Evolutionary conservation across 768 basidiomycete genomes (phyloP), one percentile per base, ranked within the genome.

Genomic region (Russula brevipes): DNA sequence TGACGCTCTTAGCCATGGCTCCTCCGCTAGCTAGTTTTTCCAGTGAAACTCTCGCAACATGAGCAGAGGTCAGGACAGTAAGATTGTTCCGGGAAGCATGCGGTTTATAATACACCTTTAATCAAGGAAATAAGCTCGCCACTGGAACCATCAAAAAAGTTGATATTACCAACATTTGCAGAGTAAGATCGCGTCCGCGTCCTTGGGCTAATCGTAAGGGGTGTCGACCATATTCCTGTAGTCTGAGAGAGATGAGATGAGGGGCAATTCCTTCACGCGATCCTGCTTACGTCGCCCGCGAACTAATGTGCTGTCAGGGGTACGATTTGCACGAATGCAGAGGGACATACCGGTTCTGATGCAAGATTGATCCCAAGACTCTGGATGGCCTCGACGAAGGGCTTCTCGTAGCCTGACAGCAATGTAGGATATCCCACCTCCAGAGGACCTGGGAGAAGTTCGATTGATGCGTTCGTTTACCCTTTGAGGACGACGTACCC

Each of bases 81-180:
- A 72, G 51, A 53, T 72, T 72, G 30, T 24, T 45, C 30, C 69
- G 64, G 6, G 61, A 58, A 12, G 63, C 51, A 47, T 69, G 66
- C 8, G 71, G 71, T 39, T 60, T 41, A 33, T 72, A 70, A 51
- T 70, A 70, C 57, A 50, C 55, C 65, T 66, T 47, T 24, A 1
- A 38, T 31, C 10, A 16, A 36, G 24, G 41, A n/a, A 16, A 19
- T 47, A 16, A 64, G 36, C 41, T 12, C 24, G 5, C 17, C 12
- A 10, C 1, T 24, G 35, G 4, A 24, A 8, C 9, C n/a, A 35
- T 6, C 4, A 31, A 35, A 8, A 19, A 30, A 4, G 12, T 12
- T 39, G 7, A 52, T 11, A 19, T n/a, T 4, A 59, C 65, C 4
- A 19, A 66, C 65, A 39, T 66, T 66, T 9, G 65, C 61, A 24